Base-by-base conservation (phyloP, 2,329 filamentous ascomycete species). In the Diplodia intermedia region DNA sequence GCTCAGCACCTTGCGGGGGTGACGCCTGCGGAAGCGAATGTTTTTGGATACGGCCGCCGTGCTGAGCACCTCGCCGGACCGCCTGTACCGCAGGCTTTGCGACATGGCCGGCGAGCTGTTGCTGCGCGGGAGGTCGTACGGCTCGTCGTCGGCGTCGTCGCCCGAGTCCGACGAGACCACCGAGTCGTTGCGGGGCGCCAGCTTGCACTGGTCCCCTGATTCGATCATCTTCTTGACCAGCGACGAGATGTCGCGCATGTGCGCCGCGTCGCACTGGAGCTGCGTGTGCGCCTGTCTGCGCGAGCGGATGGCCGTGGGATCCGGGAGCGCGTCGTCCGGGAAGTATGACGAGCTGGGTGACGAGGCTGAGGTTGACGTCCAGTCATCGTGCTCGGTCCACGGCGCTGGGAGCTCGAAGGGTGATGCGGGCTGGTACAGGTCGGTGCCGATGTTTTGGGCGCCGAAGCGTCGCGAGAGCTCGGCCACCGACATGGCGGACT, bases 211-310 rank as follows among this genome's bases (percentile, higher is more conserved):
- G 68, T 82, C 78, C 60, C 77, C 75, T 43, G 72, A 71, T 2
- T 79, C 71, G 65, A 82, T 75, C 77, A 83, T 82, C 68, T 77
- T 77, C 69, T 78, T 72, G 29, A 82, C 79, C 18, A 83, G 75
- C 31, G 74, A 73, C 14, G 79, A 76, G 54, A 83, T 80, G 71
- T 82, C 80, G 29, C 76, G 75, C 43, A 77, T 72, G 69, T 82
- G 79, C 4, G 77, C 73, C 3, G 76, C 67, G 67, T 73, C 76
- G 76, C 79, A 82, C 63, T 82, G 78, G 69, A 81, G 71, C 56
- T 79, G 76, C 38, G 77, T 76, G 71, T 76, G 79, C 29, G 74
- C 72, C 70, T 83, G 81, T 50, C 81, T 76, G 67, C 79, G 79
- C 72, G 77, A 74, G 43, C 81, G 74, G 29, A 79, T 73, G 53